phyloP scores from a whole-genome alignment of 352 stramenopile genomes.

The Phytophthora sojae region DNA sequence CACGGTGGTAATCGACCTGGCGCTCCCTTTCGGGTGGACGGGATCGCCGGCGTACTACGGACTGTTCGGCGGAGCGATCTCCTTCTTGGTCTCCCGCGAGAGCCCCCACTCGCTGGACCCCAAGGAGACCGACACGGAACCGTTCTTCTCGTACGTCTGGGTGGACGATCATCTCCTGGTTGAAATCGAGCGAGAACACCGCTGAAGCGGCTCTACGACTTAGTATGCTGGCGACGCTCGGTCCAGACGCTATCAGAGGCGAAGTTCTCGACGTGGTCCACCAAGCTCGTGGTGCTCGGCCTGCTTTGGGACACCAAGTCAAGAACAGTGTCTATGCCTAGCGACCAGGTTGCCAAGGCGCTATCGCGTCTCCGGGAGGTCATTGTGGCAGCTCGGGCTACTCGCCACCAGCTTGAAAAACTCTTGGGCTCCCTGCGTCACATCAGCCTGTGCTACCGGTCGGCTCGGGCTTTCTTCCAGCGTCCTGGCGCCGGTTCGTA shows the following conservation, averaged over 20 bases:
- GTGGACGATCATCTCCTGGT: not conserved
- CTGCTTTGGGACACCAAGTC: not conserved
- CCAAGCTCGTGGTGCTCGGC: not conserved
- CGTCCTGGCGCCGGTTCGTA: too few species aligned
- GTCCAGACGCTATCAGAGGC: not conserved
- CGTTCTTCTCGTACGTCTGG: not conserved
- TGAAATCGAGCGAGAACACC: not conserved
- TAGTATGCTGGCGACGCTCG: not conserved
- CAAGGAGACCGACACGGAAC: not conserved
- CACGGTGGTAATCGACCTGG: not conserved
- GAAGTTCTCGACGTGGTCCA: not conserved
- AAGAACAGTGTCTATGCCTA: not conserved
- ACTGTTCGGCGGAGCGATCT: not conserved
- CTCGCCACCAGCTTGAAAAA: not conserved
- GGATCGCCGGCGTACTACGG: not conserved
- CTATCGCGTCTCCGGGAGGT: not conserved
- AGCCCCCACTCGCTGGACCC: not conserved
- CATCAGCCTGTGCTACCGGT: not conserved
- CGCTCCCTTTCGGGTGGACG: not conserved
- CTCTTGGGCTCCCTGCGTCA: not conserved
- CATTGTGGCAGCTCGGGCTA: not conserved
- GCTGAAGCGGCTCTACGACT: not conserved
- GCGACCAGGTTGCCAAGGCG: not conserved
- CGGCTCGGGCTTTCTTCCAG: not conserved
- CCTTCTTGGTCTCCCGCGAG: not conserved